Conservation (phyloP, 2,329 filamentous ascomycete species). For the Ceratocystis ficicola region DNA sequence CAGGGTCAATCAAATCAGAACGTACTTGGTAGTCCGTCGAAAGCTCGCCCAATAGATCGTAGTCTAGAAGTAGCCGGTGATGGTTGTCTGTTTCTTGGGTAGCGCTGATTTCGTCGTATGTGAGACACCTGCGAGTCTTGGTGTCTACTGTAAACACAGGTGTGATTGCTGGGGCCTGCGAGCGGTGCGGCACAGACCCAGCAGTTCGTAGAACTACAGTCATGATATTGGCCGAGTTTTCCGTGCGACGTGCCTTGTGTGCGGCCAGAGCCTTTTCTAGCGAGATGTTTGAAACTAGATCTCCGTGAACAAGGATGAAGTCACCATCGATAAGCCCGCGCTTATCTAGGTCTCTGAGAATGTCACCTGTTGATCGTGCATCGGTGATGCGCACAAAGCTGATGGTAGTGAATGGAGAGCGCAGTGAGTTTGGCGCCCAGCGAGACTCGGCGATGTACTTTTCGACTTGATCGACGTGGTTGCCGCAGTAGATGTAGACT, state of each 20-base stretch:
- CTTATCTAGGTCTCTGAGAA: slow-evolving; percentile 84
- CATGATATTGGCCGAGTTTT: slow-evolving; percentile 94
- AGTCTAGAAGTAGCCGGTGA: slow-evolving; percentile 52
- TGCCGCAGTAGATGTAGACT: slow-evolving; percentile 81
- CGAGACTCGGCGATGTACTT: slow-evolving; percentile 67
- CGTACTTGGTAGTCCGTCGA: slow-evolving; percentile 66
- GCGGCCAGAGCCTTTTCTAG: slow-evolving; percentile 67
- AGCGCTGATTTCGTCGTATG: slow-evolving; percentile 84
- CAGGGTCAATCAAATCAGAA: slow-evolving; percentile 80
- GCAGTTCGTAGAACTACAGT: slow-evolving; percentile 80
- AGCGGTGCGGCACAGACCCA: slow-evolving; percentile 57
- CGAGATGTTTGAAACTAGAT: slow-evolving; percentile 78
- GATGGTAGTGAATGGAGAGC: slow-evolving; percentile 60
- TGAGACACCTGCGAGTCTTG: slow-evolving; percentile 65
- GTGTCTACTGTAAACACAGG: slow-evolving; percentile 82
- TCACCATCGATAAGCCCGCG: slow-evolving; percentile 76
- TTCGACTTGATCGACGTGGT: slow-evolving; percentile 78
- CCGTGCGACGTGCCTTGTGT: slow-evolving; percentile 67
- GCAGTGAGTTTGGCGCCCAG: slow-evolving; percentile 49
- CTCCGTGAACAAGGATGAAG: slow-evolving; percentile 85
- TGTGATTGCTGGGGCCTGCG: slow-evolving; percentile 60
- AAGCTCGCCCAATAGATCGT: slow-evolving; percentile 61
- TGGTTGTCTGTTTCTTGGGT: slow-evolving; percentile 48
- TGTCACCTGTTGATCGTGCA: slow-evolving; percentile 79
- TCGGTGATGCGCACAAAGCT: slow-evolving; percentile 75